phyloP scores from a whole-genome alignment of 176 grass and related monocot genomes.

The Avena atlantica region DNA sequence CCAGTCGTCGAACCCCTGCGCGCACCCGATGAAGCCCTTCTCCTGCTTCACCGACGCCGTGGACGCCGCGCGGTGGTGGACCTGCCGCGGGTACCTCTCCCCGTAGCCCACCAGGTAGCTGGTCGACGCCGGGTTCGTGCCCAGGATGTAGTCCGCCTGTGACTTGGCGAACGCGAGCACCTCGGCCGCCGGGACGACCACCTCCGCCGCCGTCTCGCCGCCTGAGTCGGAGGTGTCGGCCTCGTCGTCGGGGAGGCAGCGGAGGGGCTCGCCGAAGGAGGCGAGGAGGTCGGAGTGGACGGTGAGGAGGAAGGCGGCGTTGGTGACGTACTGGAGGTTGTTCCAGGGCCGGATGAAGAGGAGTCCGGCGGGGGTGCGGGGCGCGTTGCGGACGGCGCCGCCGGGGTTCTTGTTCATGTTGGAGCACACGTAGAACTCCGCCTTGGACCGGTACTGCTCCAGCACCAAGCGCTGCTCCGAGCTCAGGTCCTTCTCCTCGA shows the following conservation, averaged over 20 bases:
- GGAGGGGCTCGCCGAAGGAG: conserved; percentile 47
- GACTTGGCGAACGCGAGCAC: conserved; percentile 61
- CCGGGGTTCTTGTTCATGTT: conserved; percentile 70
- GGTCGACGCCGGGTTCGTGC: conserved; percentile 61
- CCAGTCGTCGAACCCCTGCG: conserved; percentile 83
- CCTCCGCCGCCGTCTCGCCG: neutral
- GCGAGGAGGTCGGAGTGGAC: conserved; percentile 68
- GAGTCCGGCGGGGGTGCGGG: conserved; percentile 74
- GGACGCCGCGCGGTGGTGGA: conserved; percentile 92
- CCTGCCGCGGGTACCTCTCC: conserved; percentile 49
- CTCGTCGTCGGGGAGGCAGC: conserved; percentile 17
- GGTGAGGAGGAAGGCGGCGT: conserved; percentile 80
- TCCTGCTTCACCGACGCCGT: conserved; percentile 55
- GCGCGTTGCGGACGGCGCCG: conserved; percentile 66
- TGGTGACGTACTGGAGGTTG: conserved; percentile 84
- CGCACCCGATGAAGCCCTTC: conserved; percentile 80
- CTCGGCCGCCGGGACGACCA: conserved; percentile 6
- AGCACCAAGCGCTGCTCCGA: conserved; percentile 46
- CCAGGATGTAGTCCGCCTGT: conserved; percentile 85
- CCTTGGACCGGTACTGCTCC: conserved; percentile 63
- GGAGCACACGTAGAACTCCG: conserved; percentile 81
- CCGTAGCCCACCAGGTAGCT: conserved; percentile 89
- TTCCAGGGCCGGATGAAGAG: conserved; percentile 87
- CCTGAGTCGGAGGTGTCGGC: conserved; percentile 2
- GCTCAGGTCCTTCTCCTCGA: conserved; percentile 58